These are phyloP conservation scores for Telfairia occidentalis DNA, from an alignment of 331 rosid species.

Conservation along the genomic window DNA sequence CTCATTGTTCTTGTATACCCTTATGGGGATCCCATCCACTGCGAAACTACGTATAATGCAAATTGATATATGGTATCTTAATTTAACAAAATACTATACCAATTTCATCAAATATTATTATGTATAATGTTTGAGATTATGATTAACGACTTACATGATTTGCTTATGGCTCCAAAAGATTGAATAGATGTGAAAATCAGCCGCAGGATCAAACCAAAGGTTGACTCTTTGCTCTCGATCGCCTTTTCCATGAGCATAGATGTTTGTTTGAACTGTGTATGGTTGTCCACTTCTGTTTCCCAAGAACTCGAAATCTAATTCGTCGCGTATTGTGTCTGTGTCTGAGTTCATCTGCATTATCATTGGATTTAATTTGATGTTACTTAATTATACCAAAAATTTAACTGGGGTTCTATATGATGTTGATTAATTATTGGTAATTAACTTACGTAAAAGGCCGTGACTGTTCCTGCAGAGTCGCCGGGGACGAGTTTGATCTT, in stretches of 20 bases:
- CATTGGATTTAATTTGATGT: neutral
- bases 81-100: too few relatives aligned
- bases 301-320: conserved; percentile 83
- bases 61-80: too few relatives aligned
- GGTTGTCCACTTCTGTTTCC: conserved; percentile 85
- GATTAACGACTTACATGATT: conserved; percentile 66
- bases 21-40: conserved; percentile 59
- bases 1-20: conserved; percentile 76
- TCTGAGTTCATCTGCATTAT: conserved; percentile 62
- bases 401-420: too few relatives aligned
- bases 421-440: neutral
- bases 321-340: conserved; percentile 58
- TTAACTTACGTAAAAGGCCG: conserved; percentile 65
- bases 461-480: conserved; percentile 91
- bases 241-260: conserved; percentile 72
- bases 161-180: conserved; percentile 59
- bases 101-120: too few relatives aligned
- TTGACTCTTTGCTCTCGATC: conserved; percentile 78
- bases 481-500: conserved; percentile 83
- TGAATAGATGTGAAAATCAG: conserved; percentile 56
- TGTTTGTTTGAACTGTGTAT: conserved; percentile 77
- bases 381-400: neutral
- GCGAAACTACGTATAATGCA: conserved; percentile 54
- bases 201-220: conserved; percentile 86
- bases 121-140: neutral